phyloP scores from a whole-genome alignment of 129 eudicot species.

The Flaveria ramosissima region DNA sequence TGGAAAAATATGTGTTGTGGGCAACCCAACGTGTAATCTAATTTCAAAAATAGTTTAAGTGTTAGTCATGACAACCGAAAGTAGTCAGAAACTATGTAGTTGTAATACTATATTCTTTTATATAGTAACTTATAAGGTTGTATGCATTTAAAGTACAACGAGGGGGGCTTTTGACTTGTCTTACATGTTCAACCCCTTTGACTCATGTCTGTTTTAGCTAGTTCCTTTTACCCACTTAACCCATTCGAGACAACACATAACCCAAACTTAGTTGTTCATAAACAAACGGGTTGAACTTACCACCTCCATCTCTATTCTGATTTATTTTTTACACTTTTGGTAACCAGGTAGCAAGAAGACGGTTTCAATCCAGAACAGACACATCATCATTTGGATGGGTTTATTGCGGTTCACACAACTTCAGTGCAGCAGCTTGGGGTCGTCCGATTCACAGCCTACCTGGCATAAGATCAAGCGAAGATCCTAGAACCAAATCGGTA shows the following conservation, averaged over 20 bases:
- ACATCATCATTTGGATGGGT: slow-evolving; percentile 82
- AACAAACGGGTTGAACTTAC: background rate
- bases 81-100: too few relatives aligned
- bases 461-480: slow-evolving; percentile 22
- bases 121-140: background rate
- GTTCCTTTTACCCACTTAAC: background rate
- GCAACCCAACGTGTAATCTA: background rate
- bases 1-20: background rate
- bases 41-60: background rate
- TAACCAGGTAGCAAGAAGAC: slow-evolving; percentile 82
- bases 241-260: background rate
- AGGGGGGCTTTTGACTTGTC: background rate
- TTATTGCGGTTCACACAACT: slow-evolving; percentile 88
- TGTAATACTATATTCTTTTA: background rate
- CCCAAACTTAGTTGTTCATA: background rate
- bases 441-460: slow-evolving; percentile 52
- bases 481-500: slow-evolving; percentile 39
- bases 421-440: slow-evolving; percentile 99
- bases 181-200: background rate
- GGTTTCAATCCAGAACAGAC: slow-evolving; percentile 54
- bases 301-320: background rate
- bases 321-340: background rate
- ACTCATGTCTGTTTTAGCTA: background rate
- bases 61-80: too few relatives aligned
- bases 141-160: background rate